These are phyloP conservation scores for Penicillium alfredii DNA, from an alignment of 495 filamentous ascomycete genomes.

Conservation along the genomic window DNA sequence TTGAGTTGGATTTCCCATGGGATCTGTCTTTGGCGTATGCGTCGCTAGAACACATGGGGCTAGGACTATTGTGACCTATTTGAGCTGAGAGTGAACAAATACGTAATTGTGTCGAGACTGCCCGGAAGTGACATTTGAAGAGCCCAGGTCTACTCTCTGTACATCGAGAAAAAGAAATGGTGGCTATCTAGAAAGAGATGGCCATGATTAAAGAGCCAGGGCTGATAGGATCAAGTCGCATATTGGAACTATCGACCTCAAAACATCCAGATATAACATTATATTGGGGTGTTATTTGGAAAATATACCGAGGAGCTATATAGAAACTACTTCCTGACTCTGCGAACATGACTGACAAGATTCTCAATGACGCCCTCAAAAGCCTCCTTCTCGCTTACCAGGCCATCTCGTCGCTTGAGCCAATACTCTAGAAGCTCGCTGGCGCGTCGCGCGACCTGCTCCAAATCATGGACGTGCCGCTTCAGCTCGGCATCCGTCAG, in stretches of 20 bases:
- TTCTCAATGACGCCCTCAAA: slow-evolving; percentile 99
- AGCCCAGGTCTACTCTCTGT: too few relatives aligned
- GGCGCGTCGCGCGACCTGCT: slow-evolving; percentile 60
- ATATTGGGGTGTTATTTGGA: slow-evolving; percentile 9
- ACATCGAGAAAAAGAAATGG: too few relatives aligned
- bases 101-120: too few relatives aligned
- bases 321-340: slow-evolving; percentile 61
- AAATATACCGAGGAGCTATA: slow-evolving; percentile 3
- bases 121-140: too few relatives aligned
- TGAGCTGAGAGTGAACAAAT: too few relatives aligned
- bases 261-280: slow-evolving; percentile 20
- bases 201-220: too few relatives aligned
- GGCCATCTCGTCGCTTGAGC: slow-evolving; percentile 76
- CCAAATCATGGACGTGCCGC: slow-evolving; percentile 64
- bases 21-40: too few relatives aligned
- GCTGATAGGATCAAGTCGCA: too few relatives aligned
- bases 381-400: slow-evolving; percentile 83
- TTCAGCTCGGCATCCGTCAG: slow-evolving; percentile 71
- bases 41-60: too few relatives aligned
- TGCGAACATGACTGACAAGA: slow-evolving; percentile 88
- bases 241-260: slow-evolving; percentile 19
- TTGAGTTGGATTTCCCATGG: too few relatives aligned
- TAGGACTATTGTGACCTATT: too few relatives aligned
- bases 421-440: slow-evolving; percentile 81
- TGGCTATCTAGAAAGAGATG: too few relatives aligned